Evolutionary conservation across 441 rosid species (phyloP).

Genomic region (Rhodomyrtus psidioides): DNA sequence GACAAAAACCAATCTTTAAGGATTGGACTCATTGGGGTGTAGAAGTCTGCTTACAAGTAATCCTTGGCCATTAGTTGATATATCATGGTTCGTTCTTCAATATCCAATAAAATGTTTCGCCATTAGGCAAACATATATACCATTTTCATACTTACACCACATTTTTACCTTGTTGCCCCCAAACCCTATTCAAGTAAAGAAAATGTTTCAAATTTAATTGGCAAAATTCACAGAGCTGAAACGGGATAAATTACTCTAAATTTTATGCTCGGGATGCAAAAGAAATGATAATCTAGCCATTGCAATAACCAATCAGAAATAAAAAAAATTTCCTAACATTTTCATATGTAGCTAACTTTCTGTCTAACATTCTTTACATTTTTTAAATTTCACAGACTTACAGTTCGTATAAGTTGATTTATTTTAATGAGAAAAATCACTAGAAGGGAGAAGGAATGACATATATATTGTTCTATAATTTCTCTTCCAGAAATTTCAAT

Average conservation of each 20-base stretch:
- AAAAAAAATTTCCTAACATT: not conserved
- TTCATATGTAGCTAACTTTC: not conserved
- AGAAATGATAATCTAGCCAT: not conserved
- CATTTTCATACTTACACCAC: not conserved
- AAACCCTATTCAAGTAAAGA: not conserved
- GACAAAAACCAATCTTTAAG: not conserved
- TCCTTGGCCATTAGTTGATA: not conserved
- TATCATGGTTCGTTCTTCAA: not conserved
- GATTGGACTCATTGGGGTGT: not conserved
- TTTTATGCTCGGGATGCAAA: not conserved
- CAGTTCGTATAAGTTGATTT: not conserved
- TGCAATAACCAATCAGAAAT: not conserved
- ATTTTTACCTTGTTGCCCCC: not conserved
- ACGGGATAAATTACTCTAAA: not conserved
- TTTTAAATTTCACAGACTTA: not conserved
- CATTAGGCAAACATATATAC: not conserved
- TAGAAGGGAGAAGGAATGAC: not conserved
- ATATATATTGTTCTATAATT: not conserved
- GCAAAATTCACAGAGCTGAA: not conserved
- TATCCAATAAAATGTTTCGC: not conserved
- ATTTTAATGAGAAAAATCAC: not conserved
- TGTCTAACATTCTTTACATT: not conserved
- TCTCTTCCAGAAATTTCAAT: not conserved
- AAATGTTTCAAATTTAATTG: not conserved
- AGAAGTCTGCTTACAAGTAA: not conserved